Conservation (phyloP, 1,284 basidiomycete species). For the Trametes polyzona region DNA sequence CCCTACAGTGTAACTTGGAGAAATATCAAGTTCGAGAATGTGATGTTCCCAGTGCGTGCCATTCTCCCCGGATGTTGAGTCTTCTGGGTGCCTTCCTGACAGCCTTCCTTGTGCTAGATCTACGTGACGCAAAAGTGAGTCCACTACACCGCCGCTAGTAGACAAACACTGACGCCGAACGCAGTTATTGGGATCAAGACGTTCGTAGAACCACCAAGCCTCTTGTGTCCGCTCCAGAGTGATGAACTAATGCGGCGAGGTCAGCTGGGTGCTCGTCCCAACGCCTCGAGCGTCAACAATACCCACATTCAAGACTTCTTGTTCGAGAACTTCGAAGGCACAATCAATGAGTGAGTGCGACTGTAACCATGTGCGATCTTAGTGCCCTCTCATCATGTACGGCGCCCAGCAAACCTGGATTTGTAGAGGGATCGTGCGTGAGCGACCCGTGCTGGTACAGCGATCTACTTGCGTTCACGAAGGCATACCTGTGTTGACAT, state of each 20-base stretch:
- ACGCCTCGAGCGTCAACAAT: slow-evolving; percentile 49
- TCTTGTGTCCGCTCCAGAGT: no score
- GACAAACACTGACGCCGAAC: background rate
- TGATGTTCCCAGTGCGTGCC: slow-evolving; percentile 55
- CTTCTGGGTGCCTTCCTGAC: no score
- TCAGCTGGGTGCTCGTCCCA: slow-evolving; percentile 47
- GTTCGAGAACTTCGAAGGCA: slow-evolving; percentile 58
- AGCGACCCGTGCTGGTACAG: slow-evolving; percentile 62
- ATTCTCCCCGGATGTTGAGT: background rate
- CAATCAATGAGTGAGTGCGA: slow-evolving; percentile 52
- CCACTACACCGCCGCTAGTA: background rate
- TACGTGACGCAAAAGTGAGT: slow-evolving; percentile 66
- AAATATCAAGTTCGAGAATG: slow-evolving; percentile 55
- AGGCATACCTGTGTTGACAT: no score
- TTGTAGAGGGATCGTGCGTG: slow-evolving; percentile 60
- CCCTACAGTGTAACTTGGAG: slow-evolving; percentile 56
- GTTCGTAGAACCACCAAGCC: slow-evolving; percentile 34
- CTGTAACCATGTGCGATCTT: background rate
- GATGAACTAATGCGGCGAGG: background rate
- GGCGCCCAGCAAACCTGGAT: slow-evolving; percentile 43
- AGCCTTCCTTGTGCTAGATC: slow-evolving; percentile 41
- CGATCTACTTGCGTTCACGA: no score
- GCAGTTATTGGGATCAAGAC: slow-evolving; percentile 64
- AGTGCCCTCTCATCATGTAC: background rate
- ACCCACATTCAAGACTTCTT: slow-evolving; percentile 58